phyloP scores from a whole-genome alignment of 108 stramenopile genomes.

The Mediolabrus comicus region DNA sequence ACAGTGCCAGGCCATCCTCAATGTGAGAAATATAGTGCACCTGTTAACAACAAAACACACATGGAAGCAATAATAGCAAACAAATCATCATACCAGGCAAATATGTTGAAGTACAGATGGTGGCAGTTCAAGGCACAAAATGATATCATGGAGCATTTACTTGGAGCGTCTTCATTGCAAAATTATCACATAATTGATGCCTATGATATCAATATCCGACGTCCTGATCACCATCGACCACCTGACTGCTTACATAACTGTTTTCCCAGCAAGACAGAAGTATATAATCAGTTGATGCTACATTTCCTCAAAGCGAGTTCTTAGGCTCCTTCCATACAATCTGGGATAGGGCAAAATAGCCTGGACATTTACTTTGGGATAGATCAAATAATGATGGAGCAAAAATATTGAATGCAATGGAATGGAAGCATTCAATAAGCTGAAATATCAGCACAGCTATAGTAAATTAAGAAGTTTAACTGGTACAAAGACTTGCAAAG shows the following conservation, averaged over 20 bases:
- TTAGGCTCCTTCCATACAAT: no score
- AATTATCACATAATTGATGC: constrained; percentile 37
- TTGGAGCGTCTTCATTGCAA: not conserved
- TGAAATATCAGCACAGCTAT: no score
- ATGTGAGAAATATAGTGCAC: constrained; percentile 43
- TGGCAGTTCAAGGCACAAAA: constrained; percentile 49
- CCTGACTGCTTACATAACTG: constrained; percentile 58
- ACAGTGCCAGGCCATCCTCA: constrained; percentile 56
- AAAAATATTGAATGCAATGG: no score
- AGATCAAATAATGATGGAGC: no score
- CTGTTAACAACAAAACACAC: constrained; percentile 31
- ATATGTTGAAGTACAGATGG: constrained; percentile 44
- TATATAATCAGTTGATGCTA: constrained; percentile 39
- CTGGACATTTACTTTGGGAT: no score
- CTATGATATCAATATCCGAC: constrained; percentile 46
- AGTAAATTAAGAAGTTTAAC: no score
- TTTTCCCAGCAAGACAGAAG: constrained; percentile 54
- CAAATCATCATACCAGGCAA: constrained; percentile 24
- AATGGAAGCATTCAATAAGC: no score
- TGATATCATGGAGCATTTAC: constrained; percentile 20
- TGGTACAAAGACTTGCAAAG: no score
- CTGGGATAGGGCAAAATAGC: no score
- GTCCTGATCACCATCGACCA: constrained; percentile 48
- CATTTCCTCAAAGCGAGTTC: constrained; percentile 28
- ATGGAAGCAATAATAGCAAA: constrained; percentile 45